A percentile compares a stretch with the other conserved stretches of the same genome.
Conservation (phyloP, 306 rosid genomes). For the Glycine soja region DNA sequence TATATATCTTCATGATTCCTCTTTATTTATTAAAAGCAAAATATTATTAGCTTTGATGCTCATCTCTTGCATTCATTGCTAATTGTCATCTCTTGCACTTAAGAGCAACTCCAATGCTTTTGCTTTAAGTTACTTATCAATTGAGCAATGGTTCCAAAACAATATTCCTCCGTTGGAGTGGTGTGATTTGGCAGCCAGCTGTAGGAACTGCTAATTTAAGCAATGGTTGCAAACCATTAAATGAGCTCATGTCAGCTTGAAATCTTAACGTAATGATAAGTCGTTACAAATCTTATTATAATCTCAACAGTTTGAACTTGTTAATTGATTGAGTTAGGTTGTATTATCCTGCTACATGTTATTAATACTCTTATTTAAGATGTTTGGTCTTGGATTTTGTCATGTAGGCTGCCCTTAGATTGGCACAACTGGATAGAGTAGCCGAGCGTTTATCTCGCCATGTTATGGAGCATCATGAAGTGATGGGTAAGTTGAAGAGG, state of each 20-base stretch:
- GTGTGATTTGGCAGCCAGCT: not conserved
- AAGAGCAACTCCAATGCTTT: not conserved
- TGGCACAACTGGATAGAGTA: conserved; percentile 90
- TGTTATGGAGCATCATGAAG: conserved; percentile 99
- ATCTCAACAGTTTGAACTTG: conserved; percentile 32
- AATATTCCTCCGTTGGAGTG: not conserved
- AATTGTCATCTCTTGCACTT: conserved; percentile 29
- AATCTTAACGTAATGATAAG: not conserved
- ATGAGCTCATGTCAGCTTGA: not conserved
- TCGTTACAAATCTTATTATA: not conserved
- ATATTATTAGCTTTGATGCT: conserved; percentile 5
- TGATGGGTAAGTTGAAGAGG: conserved; percentile 84
- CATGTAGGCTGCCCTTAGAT: conserved; percentile 83
- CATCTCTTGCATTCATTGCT: conserved; percentile 14
- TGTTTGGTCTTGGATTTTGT: conserved; percentile 46
- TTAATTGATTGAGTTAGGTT: conserved; percentile 36
- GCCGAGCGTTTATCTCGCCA: conserved; percentile 86
- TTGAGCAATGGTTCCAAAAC: not conserved
- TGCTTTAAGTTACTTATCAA: not conserved
- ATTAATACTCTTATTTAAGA: conserved; percentile 31
- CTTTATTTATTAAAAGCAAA: conserved; percentile 10
- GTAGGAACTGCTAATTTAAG: not conserved
- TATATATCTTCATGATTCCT: conserved; percentile 23
- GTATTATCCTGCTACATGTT: conserved; percentile 32
- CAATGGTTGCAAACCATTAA: not conserved